Percentiles rank a stretch among this genome's conserved stretches.
phyloP scores from a whole-genome alignment of 306 rosid species.

The Lupinus albus region DNA sequence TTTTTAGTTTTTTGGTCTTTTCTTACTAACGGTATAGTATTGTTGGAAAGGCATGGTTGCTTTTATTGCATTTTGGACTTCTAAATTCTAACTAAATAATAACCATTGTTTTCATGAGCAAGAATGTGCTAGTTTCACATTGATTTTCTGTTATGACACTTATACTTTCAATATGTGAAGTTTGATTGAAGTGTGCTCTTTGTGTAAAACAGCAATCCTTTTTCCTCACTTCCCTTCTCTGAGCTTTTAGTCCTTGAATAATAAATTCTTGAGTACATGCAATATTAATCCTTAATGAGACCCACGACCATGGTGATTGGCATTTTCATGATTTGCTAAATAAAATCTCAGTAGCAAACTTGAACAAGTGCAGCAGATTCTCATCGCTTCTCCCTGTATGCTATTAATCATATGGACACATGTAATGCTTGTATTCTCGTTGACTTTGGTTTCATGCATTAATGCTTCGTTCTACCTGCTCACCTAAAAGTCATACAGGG shows the following conservation, averaged over 20 bases:
- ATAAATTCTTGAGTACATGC: constrained; percentile 22
- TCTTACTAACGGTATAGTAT: neutral
- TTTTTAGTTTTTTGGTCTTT: neutral
- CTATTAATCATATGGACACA: neutral
- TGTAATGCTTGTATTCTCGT: constrained; percentile 13
- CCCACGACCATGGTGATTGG: constrained; percentile 4
- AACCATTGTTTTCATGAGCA: constrained; percentile 10
- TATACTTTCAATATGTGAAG: neutral
- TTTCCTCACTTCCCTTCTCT: neutral
- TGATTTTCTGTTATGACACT: constrained; percentile 25
- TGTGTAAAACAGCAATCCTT: constrained; percentile 13
- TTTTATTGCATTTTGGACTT: neutral
- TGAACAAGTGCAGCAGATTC: constrained; percentile 3
- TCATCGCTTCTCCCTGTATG: constrained; percentile 26
- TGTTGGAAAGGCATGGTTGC: neutral
- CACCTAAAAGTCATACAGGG: neutral
- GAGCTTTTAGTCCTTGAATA: constrained; percentile 26
- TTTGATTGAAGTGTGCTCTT: constrained; percentile 3
- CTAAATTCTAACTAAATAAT: neutral
- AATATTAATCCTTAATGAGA: constrained; percentile 3
- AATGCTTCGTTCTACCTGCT: constrained; percentile 25
- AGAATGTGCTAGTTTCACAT: constrained; percentile 7
- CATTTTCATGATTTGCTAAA: constrained; percentile 23
- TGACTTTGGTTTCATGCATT: constrained; percentile 15
- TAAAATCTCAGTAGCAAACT: constrained; percentile 2